phyloP scores from a whole-genome alignment of 2,329 filamentous ascomycete species.

The Sclerotinia subarctica region DNA sequence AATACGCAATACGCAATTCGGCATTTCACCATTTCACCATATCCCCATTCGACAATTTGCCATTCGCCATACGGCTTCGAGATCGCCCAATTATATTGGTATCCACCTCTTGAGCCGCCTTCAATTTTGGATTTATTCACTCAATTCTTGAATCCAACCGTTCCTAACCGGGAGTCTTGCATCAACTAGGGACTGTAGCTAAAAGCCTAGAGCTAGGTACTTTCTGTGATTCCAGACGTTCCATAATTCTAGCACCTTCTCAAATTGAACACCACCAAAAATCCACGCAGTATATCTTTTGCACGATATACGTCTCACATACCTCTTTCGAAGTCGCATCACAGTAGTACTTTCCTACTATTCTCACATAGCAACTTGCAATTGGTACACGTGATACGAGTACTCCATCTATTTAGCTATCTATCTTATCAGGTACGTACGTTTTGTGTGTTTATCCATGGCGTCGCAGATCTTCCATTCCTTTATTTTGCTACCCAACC shows the following conservation, averaged over 20 bases:
- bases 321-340: background rate
- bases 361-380: background rate
- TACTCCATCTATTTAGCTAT: background rate
- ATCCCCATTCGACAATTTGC: background rate
- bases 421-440: conserved; percentile 8
- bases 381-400: background rate
- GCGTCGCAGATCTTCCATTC: conserved; percentile 12
- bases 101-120: conserved; percentile 13
- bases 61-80: background rate
- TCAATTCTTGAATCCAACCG: conserved; percentile 3
- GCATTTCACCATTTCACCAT: background rate
- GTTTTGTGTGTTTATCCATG: conserved; percentile 7
- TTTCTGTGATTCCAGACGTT: background rate
- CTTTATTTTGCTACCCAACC: background rate
- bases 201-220: background rate
- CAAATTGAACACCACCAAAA: background rate
- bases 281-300: background rate
- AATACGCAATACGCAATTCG: background rate
- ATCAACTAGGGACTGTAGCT: background rate
- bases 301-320: background rate
- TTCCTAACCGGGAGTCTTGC: conserved; percentile 1
- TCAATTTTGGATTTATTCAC: background rate
- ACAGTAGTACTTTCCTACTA: background rate
- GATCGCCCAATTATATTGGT: background rate
- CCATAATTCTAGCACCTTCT: background rate